Evolutionary conservation across 306 rosid genomes (phyloP).

Genomic region (Hippophae rhamnoides): DNA sequence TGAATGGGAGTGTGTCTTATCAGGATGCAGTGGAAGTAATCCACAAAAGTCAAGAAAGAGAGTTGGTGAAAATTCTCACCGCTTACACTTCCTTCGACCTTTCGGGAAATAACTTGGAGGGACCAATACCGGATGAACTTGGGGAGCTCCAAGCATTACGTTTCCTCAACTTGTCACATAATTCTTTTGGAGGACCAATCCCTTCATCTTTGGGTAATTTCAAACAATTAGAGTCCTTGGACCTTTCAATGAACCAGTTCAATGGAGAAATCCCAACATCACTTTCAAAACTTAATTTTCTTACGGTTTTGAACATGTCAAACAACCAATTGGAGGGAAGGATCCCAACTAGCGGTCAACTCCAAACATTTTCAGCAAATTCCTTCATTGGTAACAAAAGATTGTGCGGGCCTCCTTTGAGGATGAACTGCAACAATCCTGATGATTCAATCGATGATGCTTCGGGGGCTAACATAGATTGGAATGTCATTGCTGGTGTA

Average conservation of each 20-base stretch:
- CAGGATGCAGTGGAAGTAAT: not conserved
- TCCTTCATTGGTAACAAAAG: not conserved
- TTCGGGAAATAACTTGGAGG: slow-evolving; percentile 1
- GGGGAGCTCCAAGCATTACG: not conserved
- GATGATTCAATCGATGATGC: not conserved
- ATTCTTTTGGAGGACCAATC: not conserved
- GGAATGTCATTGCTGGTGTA: slow-evolving; percentile 1
- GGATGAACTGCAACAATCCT: not conserved
- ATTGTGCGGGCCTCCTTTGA: slow-evolving; percentile 1
- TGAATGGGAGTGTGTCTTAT: not conserved
- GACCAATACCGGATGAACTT: slow-evolving; percentile 1
- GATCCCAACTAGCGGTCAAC: not conserved
- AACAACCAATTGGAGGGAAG: slow-evolving; percentile 1
- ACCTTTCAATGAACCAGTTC: slow-evolving; percentile 1
- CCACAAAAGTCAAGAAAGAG: not conserved
- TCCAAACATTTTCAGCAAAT: slow-evolving; percentile 1
- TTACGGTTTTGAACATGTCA: not conserved
- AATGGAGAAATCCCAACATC: slow-evolving; percentile 1
- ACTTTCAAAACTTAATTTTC: not conserved
- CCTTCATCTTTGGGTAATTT: slow-evolving; percentile 3
- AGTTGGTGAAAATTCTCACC: not conserved
- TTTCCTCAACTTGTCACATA: slow-evolving; percentile 1
- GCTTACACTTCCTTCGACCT: not conserved
- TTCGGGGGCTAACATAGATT: not conserved
- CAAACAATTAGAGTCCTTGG: slow-evolving; percentile 2